A percentile compares a stretch with the other conserved stretches of the same genome.
Conservation (phyloP, 805 yeast species). For the Monosporozyma siamensis region DNA sequence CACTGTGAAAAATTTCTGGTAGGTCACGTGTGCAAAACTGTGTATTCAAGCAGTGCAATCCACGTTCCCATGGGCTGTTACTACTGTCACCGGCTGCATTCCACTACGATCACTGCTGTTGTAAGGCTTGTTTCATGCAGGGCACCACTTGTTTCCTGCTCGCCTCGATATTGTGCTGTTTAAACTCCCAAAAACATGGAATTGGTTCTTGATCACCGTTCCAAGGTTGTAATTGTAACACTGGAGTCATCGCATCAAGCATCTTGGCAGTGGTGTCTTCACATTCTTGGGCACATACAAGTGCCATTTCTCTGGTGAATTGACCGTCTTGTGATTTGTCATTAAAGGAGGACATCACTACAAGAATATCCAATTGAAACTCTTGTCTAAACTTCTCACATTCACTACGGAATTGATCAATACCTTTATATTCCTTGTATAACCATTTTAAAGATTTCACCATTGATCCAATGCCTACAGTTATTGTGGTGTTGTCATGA, state of each 20-base stretch:
- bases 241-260: constrained; percentile 11
- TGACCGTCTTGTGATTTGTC: constrained; percentile 20
- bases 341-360: constrained; percentile 41
- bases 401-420: constrained; percentile 14
- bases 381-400: constrained; percentile 21
- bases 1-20: no score
- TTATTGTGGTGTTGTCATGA: constrained; percentile 13
- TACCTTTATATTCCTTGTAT: constrained; percentile 26
- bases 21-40: no score
- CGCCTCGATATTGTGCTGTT: constrained; percentile 50
- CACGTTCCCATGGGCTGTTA: no score
- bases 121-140: constrained; percentile 21
- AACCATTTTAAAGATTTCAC: constrained; percentile 57
- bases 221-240: constrained; percentile 8
- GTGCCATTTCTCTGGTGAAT: constrained; percentile 39
- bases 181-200: constrained; percentile 18
- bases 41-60: no score
- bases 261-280: constrained; percentile 6
- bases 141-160: constrained; percentile 89
- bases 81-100: no score
- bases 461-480: constrained; percentile 69
- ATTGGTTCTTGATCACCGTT: background rate
- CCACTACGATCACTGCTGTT: no score
- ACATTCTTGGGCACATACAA: constrained; percentile 17
- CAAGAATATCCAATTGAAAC: constrained; percentile 32